phyloP scores from a whole-genome alignment of 495 filamentous ascomycete species.

The Chaetomium fimeti region DNA sequence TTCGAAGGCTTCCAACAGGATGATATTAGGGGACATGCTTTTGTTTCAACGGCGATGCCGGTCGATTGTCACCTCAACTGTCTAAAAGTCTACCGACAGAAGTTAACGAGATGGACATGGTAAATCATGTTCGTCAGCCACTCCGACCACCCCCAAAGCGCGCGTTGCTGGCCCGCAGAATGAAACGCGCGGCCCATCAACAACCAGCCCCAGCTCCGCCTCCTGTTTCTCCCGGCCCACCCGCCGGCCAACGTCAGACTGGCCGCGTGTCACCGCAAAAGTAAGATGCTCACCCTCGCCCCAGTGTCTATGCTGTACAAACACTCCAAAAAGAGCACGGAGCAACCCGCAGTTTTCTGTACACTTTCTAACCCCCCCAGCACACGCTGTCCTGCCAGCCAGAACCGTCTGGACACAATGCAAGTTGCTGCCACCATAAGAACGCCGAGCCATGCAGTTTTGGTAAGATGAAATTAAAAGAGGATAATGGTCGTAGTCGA shows the following conservation, averaged over 20 bases:
- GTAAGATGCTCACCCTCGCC: not conserved
- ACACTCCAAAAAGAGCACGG: not conserved
- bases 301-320: not conserved
- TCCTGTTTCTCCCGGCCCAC: not conserved
- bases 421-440: not conserved
- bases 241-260: not conserved
- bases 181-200: not conserved
- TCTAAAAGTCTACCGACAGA: not conserved
- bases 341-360: conserved; percentile 3
- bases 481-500: not conserved
- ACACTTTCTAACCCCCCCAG: conserved; percentile 7
- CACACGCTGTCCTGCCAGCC: not conserved
- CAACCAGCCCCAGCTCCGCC: not conserved
- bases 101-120: too few species aligned
- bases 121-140: too few species aligned
- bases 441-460: conserved; percentile 16
- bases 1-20: not conserved
- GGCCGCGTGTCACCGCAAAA: not conserved
- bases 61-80: not conserved
- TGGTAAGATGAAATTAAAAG: not conserved
- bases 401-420: conserved; percentile 1
- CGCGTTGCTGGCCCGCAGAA: not conserved
- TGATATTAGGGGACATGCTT: not conserved
- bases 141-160: too few species aligned
- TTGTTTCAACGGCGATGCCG: not conserved